A percentile compares a stretch with the other conserved stretches of the same genome.
phyloP scores from a whole-genome alignment of 306 rosid species.

The Pterocarpus macrocarpus region DNA sequence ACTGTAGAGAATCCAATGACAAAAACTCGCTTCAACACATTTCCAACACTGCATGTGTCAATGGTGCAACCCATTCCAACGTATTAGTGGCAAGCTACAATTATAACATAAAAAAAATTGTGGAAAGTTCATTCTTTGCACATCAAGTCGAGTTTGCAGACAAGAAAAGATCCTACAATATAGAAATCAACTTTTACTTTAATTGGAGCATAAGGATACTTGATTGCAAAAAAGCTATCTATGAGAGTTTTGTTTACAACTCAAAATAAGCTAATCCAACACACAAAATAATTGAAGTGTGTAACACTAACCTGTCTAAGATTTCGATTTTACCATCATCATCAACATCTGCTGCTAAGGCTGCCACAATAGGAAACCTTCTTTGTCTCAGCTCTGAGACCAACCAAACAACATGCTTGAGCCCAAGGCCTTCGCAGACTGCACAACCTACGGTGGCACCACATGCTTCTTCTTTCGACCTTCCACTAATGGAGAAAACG shows the following conservation, averaged over 20 bases:
- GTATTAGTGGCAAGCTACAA: conserved; percentile 81
- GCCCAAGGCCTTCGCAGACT: conserved; percentile 31
- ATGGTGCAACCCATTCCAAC: conserved; percentile 80
- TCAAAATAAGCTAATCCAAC: no score
- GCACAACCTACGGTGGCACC: conserved; percentile 1
- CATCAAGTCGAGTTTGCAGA: not conserved
- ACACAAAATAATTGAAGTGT: no score
- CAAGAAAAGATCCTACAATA: not conserved
- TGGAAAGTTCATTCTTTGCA: not conserved
- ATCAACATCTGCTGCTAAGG: conserved; percentile 32
- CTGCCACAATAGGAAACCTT: no score
- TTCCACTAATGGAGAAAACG: conserved; percentile 60
- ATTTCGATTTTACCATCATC: conserved; percentile 58
- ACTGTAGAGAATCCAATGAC: conserved; percentile 84
- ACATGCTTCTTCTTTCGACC: conserved; percentile 1
- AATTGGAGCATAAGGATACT: conserved; percentile 45
- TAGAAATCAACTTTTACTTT: not conserved
- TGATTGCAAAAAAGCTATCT: conserved; percentile 56
- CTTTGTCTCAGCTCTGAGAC: conserved; percentile 37
- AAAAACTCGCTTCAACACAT: conserved; percentile 81
- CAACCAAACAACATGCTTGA: conserved; percentile 34
- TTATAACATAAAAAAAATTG: not conserved
- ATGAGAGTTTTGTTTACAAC: no score
- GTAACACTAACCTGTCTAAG: conserved; percentile 59
- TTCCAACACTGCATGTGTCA: conserved; percentile 86